A percentile compares a stretch with the other conserved stretches of the same genome.
Conservation (phyloP, 768 basidiomycete species). For the Lactarius evosmus region DNA sequence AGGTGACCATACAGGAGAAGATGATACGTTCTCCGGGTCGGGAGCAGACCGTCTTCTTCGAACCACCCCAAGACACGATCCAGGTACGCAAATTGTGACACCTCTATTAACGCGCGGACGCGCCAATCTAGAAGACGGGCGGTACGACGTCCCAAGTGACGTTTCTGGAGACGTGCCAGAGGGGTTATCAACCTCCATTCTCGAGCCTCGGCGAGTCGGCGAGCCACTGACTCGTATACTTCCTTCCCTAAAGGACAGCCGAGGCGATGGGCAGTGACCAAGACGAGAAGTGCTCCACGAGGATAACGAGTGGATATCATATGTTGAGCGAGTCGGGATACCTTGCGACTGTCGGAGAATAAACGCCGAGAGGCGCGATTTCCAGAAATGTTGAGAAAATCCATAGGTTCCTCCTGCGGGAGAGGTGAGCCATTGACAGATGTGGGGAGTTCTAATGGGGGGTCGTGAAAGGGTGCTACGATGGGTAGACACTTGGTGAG, state of each 20-base stretch:
- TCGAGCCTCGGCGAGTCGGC: constrained; percentile 45
- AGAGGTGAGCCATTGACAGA: constrained; percentile 6
- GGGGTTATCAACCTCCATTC: constrained; percentile 52
- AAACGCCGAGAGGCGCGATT: background rate
- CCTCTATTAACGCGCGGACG: constrained; percentile 56
- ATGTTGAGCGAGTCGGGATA: constrained; percentile 16
- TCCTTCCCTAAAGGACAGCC: constrained; percentile 50
- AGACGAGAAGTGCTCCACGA: constrained; percentile 42
- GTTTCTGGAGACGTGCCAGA: constrained; percentile 47
- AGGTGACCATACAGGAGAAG: constrained; percentile 64
- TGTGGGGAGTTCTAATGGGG: constrained; percentile 1
- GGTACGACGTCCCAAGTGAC: constrained; percentile 49
- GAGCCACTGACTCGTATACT: constrained; percentile 56
- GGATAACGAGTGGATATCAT: constrained; percentile 31
- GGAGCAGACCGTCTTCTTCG: constrained; percentile 41
- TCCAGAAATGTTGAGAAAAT: background rate
- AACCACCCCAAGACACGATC: constrained; percentile 51
- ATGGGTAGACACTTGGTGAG: background rate
- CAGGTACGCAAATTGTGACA: constrained; percentile 42
- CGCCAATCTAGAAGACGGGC: constrained; percentile 69
- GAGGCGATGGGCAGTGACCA: constrained; percentile 47
- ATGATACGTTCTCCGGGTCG: constrained; percentile 64
- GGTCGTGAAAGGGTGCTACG: background rate
- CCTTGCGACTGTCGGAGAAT: constrained; percentile 25
- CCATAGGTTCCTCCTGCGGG: background rate